Evolutionary conservation across 768 basidiomycete species (phyloP).

Genomic region (Neoboletus subvelutipes): DNA sequence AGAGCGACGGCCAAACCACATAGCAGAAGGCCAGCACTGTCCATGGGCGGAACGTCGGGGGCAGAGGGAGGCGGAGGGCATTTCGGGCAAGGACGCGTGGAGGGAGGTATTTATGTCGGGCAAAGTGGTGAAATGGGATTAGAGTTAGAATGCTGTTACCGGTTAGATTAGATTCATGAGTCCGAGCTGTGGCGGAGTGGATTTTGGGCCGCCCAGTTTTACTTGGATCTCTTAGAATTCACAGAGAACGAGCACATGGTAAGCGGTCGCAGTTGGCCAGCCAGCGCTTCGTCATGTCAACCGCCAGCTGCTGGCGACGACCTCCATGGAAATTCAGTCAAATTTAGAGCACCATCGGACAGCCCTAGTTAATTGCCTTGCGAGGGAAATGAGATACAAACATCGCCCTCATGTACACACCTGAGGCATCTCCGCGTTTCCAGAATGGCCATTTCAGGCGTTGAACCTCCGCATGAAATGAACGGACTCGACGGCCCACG

Average conservation of each 20-base stretch:
- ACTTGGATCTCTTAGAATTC: not conserved
- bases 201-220: conserved; percentile 8
- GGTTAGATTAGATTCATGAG: conserved; percentile 30
- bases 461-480: conserved; percentile 32
- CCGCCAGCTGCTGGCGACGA: not conserved
- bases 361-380: conserved; percentile 6
- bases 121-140: conserved; percentile 26
- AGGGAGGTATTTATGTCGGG: conserved; percentile 34
- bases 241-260: not conserved
- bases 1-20: conserved; percentile 22
- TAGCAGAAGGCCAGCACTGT: conserved; percentile 21
- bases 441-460: conserved; percentile 26
- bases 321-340: conserved; percentile 13
- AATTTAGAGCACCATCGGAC: conserved; percentile 12
- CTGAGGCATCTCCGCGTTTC: conserved; percentile 32
- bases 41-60: conserved; percentile 28
- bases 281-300: conserved; percentile 23
- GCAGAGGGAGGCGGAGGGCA: conserved; percentile 25
- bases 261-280: not conserved
- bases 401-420: conserved; percentile 8
- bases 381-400: conserved; percentile 18
- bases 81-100: conserved; percentile 26
- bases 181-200: conserved; percentile 22
- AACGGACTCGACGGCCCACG: conserved; percentile 26
- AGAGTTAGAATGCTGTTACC: conserved; percentile 29